These are phyloP conservation scores for Alternaria brassicae DNA, from an alignment of 2,329 filamentous ascomycete species.

Conservation along the genomic window DNA sequence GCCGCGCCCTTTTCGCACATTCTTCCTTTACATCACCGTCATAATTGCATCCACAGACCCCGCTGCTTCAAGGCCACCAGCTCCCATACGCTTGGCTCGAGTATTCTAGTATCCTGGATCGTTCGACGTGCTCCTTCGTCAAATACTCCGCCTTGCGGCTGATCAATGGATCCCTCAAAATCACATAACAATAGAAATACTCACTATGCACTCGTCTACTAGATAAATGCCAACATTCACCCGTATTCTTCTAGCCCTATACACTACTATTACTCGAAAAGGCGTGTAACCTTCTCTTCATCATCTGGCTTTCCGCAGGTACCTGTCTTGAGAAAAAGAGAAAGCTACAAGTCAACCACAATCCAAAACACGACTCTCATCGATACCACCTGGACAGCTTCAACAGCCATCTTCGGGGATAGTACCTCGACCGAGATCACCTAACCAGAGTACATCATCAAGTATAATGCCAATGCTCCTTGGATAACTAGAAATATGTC, in stretches of 20 bases:
- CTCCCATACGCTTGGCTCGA: conserved; percentile 31
- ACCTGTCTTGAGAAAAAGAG: not conserved
- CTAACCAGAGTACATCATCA: too few relatives aligned
- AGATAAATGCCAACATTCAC: not conserved
- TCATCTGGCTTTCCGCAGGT: not conserved
- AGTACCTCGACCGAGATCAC: too few relatives aligned
- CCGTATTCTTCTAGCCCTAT: not conserved
- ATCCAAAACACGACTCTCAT: not conserved
- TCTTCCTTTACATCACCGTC: not conserved
- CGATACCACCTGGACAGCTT: not conserved
- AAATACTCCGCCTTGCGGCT: conserved; percentile 21
- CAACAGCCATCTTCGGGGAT: not conserved
- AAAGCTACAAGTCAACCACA: not conserved
- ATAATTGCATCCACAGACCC: not conserved
- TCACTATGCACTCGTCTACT: conserved; percentile 8
- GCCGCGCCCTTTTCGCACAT: not conserved
- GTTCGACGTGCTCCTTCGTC: conserved; percentile 28
- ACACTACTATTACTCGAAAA: not conserved
- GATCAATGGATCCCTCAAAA: conserved; percentile 15
- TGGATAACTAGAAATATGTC: conserved; percentile 27
- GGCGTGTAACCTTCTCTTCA: not conserved
- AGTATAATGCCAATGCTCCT: not conserved
- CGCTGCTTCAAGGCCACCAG: conserved; percentile 25
- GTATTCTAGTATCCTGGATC: conserved; percentile 18
- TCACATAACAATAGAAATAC: conserved; percentile 32